Percentiles rank a stretch among this genome's conserved stretches.
phyloP scores from a whole-genome alignment of 2,329 filamentous ascomycete species.

The Talaromyces sp. region DNA sequence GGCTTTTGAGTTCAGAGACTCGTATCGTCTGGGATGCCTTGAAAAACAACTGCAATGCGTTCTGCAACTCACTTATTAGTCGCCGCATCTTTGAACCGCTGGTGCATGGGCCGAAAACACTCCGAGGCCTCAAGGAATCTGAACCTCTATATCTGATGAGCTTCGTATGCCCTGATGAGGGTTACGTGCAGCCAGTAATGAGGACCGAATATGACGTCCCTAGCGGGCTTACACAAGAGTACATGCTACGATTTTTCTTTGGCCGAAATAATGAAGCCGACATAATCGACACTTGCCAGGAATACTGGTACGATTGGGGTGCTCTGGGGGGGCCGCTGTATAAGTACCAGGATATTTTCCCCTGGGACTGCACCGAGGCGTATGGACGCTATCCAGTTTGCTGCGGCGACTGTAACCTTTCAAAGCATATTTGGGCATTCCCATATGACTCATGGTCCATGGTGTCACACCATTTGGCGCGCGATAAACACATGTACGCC shows the following conservation, averaged over 20 bases:
- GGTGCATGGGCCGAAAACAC: conserved; percentile 5
- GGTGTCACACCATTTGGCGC: conserved; percentile 33
- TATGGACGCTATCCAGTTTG: conserved; percentile 32
- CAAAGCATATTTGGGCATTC: conserved; percentile 45
- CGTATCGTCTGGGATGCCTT: conserved; percentile 28
- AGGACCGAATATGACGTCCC: conserved; percentile 35
- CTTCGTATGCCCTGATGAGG: conserved; percentile 31
- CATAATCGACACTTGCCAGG: conserved; percentile 40
- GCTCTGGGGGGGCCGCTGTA: conserved; percentile 38
- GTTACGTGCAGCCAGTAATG: conserved; percentile 19
- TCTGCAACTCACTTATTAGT: conserved; percentile 35
- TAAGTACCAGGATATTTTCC: conserved; percentile 40
- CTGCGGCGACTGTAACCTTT: conserved; percentile 40
- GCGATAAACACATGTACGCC: conserved; percentile 35
- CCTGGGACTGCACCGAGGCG: conserved; percentile 48
- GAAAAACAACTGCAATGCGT: conserved; percentile 36
- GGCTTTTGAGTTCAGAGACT: conserved; percentile 23
- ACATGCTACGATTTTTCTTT: conserved; percentile 36
- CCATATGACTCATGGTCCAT: conserved; percentile 45
- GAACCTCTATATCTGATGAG: conserved; percentile 36
- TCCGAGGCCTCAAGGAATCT: background rate
- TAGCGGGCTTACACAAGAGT: conserved; percentile 41
- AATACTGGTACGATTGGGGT: conserved; percentile 48
- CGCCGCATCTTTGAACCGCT: conserved; percentile 27
- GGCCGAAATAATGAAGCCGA: conserved; percentile 40